Base-by-base conservation (phyloP, 2,329 filamentous ascomycete species). In the Alternaria incomplexa region DNA sequence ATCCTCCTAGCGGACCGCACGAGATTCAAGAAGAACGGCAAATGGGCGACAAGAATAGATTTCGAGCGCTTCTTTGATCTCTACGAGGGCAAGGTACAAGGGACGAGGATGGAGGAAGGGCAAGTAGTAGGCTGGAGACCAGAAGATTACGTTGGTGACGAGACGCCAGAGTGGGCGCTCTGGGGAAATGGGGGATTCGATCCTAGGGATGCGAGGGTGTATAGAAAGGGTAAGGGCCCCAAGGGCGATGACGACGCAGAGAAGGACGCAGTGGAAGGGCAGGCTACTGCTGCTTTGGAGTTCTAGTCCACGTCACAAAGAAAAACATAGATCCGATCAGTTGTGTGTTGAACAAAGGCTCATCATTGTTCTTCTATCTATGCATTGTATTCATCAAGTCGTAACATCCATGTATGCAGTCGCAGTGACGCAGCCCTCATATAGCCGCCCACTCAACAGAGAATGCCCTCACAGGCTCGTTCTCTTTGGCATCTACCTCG, bases 111-210 rank as follows among this genome's bases (percentile, higher is more conserved):
- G 36, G 74, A 91, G 32, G 87, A 87, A 17, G 73, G 69, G 2
- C 63, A 73, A 54, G 69, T 78, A 5, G 75, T 77, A n/a, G 87
- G 92, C 12, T 97, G 96, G 84, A 85, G 83, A 9, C 93, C 95
- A 0, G 93, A 97, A 81, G 94, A 98, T 76, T 98, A 98, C 81
- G 92, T 97, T 84, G 92, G 90, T 5, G 85, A 85, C 44, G 86
- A 91, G 69, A 98, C 93, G 40, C 92, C 93, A 1, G 93, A 97
- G 77, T 98, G 95, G 96, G 95, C 95, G 10, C 88, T 91, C 17
- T 98, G 93, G 93, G 96, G 95, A 0, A 92, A 94, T 68, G 95
- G 95, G 2, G 96, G 95, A 0, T 98, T 98, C 78, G 93, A 98
- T 81, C 95, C 95, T 1, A 86, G 92, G 52, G 96, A 98, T 80